Base-by-base conservation (phyloP, 768 basidiomycete species). In the Coprinopsis strossmayeri region DNA sequence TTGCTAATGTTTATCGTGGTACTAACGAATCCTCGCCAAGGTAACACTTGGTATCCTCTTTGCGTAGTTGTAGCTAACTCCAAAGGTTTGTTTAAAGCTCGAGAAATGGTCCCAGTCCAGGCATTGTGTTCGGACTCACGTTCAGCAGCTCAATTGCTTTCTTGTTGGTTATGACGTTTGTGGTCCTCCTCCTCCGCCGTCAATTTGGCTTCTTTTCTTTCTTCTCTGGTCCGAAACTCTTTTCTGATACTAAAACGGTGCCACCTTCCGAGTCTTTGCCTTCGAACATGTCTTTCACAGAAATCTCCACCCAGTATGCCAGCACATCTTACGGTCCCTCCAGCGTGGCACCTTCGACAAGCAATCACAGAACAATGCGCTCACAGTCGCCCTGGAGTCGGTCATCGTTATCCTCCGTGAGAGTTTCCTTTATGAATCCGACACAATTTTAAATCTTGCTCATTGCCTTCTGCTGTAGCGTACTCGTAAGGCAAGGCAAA, bases 311-410 rank as follows among this genome's bases (percentile, higher is more conserved):
- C 13, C 27, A 49, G n/a, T n/a, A n/a, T n/a, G n/a, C n/a, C n/a
- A n/a, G n/a, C n/a, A n/a, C n/a, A n/a, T n/a, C n/a, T 21, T 48
- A 48, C 34, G 47, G 24, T n/a, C 44, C 24, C n/a, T 38, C 37
- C 37, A 45, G 20, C 13, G 7, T 3, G 10, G 7, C 15, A 5
- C 25, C 40, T 3, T n/a, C 18, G 21, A 3, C 40, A 3, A 18
- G 40, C 20, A 20, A 13, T n/a, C 7, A 15, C 13, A 23, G 17
- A 20, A 3, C 40, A 13, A 20, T 13, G 21, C 13, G 15, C 13
- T 15, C 40, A 13, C 40, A n/a, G n/a, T n/a, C 9, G 40, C 25
- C 40, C 40, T 21, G 9, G 30, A 32, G 15, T 32, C 15, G 30
- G 30, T 7, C 30, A 15, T 15, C 30, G 7, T 7, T 7, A 7